Conservation (phyloP, 2,329 filamentous ascomycete species). For the Sarocladium kiliense region DNA sequence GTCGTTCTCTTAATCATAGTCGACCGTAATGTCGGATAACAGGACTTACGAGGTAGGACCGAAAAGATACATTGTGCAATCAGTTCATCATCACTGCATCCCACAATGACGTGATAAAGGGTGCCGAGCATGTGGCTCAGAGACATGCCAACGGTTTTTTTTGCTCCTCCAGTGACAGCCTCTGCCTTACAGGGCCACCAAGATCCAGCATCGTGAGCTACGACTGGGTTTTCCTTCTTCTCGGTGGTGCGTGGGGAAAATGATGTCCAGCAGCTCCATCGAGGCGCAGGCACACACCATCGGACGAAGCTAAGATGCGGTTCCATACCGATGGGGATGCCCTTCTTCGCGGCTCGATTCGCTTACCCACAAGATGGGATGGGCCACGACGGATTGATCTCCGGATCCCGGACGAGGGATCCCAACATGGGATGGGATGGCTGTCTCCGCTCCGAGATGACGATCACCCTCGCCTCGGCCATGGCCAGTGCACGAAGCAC, state of each 20-base stretch:
- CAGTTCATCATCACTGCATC: neutral
- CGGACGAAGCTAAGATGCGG: neutral
- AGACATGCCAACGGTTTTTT: constrained; percentile 3
- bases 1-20: too few relatives aligned
- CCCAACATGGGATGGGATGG: neutral
- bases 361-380: neutral
- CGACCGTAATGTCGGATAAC: too few relatives aligned
- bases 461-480: neutral
- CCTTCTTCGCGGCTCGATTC: neutral
- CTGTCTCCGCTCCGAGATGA: constrained; percentile 8
- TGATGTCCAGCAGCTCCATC: constrained; percentile 3
- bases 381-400: neutral
- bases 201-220: neutral
- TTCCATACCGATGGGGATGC: neutral
- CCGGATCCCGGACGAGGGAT: neutral
- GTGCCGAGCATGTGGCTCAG: constrained; percentile 6
- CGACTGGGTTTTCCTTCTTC: neutral
- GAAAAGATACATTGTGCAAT: too few relatives aligned
- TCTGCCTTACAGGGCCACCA: neutral
- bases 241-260: neutral
- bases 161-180: neutral
- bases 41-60: too few relatives aligned
- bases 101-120: neutral
- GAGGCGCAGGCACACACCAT: constrained; percentile 3
- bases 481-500: neutral